Conservation (phyloP, 768 basidiomycete species). For the Heimioporus sp. region DNA sequence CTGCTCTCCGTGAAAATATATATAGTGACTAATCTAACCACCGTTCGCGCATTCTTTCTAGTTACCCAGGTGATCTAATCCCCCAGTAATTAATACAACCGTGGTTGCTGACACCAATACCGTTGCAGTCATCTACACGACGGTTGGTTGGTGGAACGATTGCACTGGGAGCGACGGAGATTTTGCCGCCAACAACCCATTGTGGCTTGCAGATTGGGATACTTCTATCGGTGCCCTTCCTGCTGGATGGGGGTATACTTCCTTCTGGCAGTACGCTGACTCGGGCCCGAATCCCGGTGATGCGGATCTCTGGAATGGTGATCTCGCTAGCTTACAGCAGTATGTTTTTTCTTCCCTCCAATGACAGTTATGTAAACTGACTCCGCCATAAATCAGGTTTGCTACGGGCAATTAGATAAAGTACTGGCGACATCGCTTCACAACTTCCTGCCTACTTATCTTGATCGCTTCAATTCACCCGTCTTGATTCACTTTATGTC, state of each 20-base stretch:
- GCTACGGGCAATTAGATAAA: slow-evolving; percentile 13
- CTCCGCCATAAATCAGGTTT: slow-evolving; percentile 11
- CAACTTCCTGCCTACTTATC: too few relatives aligned
- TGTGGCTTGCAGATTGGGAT: slow-evolving; percentile 60
- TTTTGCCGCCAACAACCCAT: slow-evolving; percentile 50
- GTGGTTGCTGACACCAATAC: not conserved
- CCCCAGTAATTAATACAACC: slow-evolving; percentile 3
- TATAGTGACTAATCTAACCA: not conserved
- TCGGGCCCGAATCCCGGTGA: slow-evolving; percentile 57
- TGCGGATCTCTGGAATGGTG: slow-evolving; percentile 56
- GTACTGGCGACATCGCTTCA: not conserved
- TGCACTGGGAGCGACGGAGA: slow-evolving; percentile 59
- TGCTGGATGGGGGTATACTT: slow-evolving; percentile 53
- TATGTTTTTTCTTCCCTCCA: slow-evolving; percentile 14
- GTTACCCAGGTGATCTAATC: slow-evolving; percentile 38
- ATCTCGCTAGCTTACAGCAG: slow-evolving; percentile 40
- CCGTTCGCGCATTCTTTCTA: slow-evolving; percentile 8
- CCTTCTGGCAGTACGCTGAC: slow-evolving; percentile 64
- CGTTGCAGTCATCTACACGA: slow-evolving; percentile 54
- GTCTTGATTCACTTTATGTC: too few relatives aligned
- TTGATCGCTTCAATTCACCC: too few relatives aligned
- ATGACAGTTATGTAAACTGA: not conserved
- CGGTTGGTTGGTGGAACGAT: slow-evolving; percentile 64
- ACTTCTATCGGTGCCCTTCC: slow-evolving; percentile 53
- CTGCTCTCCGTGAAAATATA: not conserved